Evolutionary conservation across 257 asterid species (phyloP).

Genomic region (Solanum clarkiae): DNA sequence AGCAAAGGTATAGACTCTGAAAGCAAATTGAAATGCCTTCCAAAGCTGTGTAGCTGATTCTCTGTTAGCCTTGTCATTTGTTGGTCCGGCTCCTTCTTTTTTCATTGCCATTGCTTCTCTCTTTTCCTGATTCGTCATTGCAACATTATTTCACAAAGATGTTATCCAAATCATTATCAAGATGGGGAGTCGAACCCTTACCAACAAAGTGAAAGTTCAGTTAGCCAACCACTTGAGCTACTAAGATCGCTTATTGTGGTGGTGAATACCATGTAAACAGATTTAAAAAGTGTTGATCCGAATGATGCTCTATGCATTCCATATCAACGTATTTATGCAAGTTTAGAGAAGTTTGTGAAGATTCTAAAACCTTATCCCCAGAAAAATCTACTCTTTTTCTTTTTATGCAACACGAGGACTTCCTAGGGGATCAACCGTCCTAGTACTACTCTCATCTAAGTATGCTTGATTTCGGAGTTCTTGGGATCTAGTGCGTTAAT

Average conservation of each 20-base stretch:
- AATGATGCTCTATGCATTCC: not conserved
- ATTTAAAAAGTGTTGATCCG: not conserved
- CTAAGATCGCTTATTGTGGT: not conserved
- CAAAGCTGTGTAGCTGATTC: slow-evolving; percentile 54
- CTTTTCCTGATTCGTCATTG: slow-evolving; percentile 33
- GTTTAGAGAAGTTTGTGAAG: not conserved
- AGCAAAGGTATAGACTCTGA: slow-evolving; percentile 61
- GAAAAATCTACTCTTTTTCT: not conserved
- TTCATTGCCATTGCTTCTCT: slow-evolving; percentile 26
- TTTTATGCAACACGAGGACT: no score
- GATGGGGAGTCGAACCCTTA: no score
- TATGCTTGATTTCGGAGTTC: not conserved
- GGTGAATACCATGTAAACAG: not conserved
- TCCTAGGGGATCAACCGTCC: no score
- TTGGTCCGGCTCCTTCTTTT: slow-evolving; percentile 2
- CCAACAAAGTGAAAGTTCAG: no score
- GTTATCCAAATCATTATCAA: not conserved
- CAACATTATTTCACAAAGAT: not conserved
- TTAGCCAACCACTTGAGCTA: no score
- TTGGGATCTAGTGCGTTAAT: not conserved
- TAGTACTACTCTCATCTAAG: not conserved
- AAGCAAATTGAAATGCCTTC: slow-evolving; percentile 88
- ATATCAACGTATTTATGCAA: not conserved
- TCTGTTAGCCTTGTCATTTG: slow-evolving; percentile 19
- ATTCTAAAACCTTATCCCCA: not conserved